Base-by-base conservation (phyloP, 2,329 filamentous ascomycete species). In the Microsporum audouinii region DNA sequence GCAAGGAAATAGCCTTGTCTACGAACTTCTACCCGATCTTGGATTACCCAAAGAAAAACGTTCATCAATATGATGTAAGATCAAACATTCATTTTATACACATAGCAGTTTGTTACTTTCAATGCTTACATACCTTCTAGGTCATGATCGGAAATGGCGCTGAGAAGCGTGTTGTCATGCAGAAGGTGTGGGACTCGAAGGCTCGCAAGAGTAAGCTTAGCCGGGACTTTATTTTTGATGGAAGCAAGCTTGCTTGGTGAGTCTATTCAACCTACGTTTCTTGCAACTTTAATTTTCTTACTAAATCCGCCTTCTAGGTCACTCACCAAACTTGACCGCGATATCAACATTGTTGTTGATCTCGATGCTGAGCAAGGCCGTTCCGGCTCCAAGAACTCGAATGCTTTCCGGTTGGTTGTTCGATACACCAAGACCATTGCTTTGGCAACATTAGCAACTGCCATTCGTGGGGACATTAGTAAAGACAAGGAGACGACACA, bases 41-140 rank as follows among this genome's bases (percentile, higher is more conserved):
- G 0, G 74, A 77, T 7, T 83, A 85, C 60, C 84, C 84, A 0
- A 78, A 72, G 1, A 80, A 78, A 10, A 81, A 83, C 0, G 82
- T 96, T 27, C 85, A 85, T 64, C 91, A 96, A 70, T 97, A 92
- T 67, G 90, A 96, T 76, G 88, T 91, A 76, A 80, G 87, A 81
- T 36, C 2, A 27, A 31, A 14, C 43, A 47, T 59, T 3, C 8
- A 36, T 47, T 27, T 1, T 62, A 36, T 12, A 23, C 14, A n/a
- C 31, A 23, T 10, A 47, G 36, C 33, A 6, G 38, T 36, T n/a
- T 53, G 17, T 31, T 17, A 36, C 51, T 12, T 34, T 36, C 45
- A 8, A 61, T 39, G n/a, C 51, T 68, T 47, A 63, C 33, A 55
- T 56, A 33, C 10, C 27, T 51, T 23, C n/a, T 62, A 90, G 88